A percentile compares a stretch with the other conserved stretches of the same genome.
Conservation (phyloP, 169 alveolate species). For the Plasmodium vivax region DNA sequence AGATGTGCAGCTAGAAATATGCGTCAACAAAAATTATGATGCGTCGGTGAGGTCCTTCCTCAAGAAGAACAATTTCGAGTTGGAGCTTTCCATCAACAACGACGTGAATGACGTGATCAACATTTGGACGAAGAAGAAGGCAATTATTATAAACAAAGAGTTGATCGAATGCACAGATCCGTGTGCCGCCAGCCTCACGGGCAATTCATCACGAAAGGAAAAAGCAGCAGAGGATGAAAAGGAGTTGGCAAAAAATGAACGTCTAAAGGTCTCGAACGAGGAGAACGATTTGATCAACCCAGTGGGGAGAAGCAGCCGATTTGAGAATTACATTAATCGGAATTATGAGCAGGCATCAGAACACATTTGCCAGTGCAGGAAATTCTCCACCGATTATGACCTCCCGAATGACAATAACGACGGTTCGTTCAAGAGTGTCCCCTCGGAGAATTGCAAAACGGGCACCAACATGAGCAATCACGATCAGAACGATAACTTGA, state of each 20-base stretch:
- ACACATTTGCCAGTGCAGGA: conserved; percentile 28
- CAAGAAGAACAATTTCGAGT: conserved; percentile 59
- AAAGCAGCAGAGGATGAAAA: background rate
- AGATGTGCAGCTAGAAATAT: conserved; percentile 73
- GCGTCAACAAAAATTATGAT: conserved; percentile 22
- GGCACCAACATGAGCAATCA: background rate
- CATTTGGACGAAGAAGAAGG: conserved; percentile 72
- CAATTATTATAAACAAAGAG: conserved; percentile 71
- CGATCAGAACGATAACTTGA: conserved; percentile 45
- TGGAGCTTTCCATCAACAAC: conserved; percentile 52
- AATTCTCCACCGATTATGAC: background rate
- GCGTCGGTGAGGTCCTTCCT: conserved; percentile 21
- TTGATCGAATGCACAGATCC: conserved; percentile 25
- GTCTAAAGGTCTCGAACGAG: background rate
- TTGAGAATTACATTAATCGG: background rate
- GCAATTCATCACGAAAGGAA: background rate
- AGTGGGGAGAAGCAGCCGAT: background rate
- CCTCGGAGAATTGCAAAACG: conserved; percentile 13
- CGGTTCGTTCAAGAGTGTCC: background rate
- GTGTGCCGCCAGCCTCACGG: background rate
- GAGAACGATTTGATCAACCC: background rate
- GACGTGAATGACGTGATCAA: conserved; percentile 33
- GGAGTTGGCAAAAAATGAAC: background rate
- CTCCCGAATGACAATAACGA: conserved; percentile 2
- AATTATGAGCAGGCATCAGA: conserved; percentile 11